Base-by-base conservation (phyloP, 768 basidiomycete genomes). In the Leccinellum luteum region DNA sequence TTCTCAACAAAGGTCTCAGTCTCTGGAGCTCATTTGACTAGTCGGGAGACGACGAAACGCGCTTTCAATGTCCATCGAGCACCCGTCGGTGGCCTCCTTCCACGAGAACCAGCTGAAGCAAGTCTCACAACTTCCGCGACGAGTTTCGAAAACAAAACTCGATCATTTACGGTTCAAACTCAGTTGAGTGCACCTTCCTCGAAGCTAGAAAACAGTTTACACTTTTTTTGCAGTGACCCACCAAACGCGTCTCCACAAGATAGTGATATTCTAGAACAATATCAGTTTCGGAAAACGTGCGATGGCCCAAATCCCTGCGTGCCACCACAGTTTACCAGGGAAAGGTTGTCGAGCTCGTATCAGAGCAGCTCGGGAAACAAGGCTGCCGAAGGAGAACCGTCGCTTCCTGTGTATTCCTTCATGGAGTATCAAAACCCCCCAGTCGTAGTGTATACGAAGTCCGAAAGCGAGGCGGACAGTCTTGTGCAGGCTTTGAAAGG, bases 401-500 rank as follows among this genome's bases (percentile, higher is more conserved):
- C 56, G 1, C 65, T 73, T 17, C 73, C 77, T 0, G 19, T 64
- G 9, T 81, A 79, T 58, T 72, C 75, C 14, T 81, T 76, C 55
- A 61, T 66, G 60, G 72, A 76, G 54, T 75, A 71, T 50, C 43
- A 53, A 10, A 17, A 17, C 3, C 21, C 35, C 0, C 75, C 81
- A 0, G 62, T 68, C 1, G 69, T 78, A 9, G 69, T 76, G 14
- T 82, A 81, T 38, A 75, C 70, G 10, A 68, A 62, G 27, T 65
- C 69, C 32, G 81, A 79, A 57, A 74, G 69, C 9, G 71, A 78
- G 51, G 81, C 79, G 0, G 65, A 81, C 47, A 74, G 68, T 25
- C 69, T 80, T 6, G 71, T 75, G 1, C 67, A 68, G 43, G 64
- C 57, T 2, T 62, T 82, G 19, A 67, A 69, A 48, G 75, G 80